Percentiles rank a stretch among this genome's conserved stretches.
Conservation (phyloP, 106 monocot species). For the Phalaenopsis aphrodite region DNA sequence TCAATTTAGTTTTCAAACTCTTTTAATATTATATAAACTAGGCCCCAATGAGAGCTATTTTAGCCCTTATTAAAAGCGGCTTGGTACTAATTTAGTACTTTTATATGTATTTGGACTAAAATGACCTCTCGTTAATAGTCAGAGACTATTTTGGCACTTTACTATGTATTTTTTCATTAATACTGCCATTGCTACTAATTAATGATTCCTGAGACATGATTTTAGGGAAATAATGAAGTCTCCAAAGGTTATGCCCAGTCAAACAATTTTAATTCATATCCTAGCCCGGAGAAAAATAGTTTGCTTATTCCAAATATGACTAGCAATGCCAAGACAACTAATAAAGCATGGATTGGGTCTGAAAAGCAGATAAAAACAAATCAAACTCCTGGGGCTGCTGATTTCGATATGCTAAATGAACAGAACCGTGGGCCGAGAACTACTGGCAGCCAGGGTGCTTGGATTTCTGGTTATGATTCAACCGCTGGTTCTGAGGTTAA, state of each 20-base stretch:
- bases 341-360: slow-evolving; percentile 17
- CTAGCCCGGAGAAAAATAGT: slow-evolving; percentile 21
- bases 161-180: neutral
- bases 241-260: slow-evolving; percentile 31
- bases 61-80: no score
- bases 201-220: neutral
- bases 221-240: slow-evolving; percentile 1
- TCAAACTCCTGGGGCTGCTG: slow-evolving; percentile 18
- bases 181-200: neutral
- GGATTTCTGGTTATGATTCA: no score
- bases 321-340: slow-evolving; percentile 26
- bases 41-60: no score
- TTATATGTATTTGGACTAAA: no score
- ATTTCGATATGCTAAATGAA: no score
- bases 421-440: no score
- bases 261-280: slow-evolving; percentile 28
- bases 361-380: slow-evolving; percentile 31
- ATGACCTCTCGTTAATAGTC: no score
- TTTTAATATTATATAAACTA: no score
- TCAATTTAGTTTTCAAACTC: no score
- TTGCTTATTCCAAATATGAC: slow-evolving; percentile 11
- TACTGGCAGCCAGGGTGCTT: no score
- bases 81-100: no score
- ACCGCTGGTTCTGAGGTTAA: slow-evolving; percentile 34
- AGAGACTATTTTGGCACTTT: no score